A percentile compares a stretch with the other conserved stretches of the same genome.
phyloP scores from a whole-genome alignment of 2,329 filamentous ascomycete genomes.

The Chaetoscypha palmicola region DNA sequence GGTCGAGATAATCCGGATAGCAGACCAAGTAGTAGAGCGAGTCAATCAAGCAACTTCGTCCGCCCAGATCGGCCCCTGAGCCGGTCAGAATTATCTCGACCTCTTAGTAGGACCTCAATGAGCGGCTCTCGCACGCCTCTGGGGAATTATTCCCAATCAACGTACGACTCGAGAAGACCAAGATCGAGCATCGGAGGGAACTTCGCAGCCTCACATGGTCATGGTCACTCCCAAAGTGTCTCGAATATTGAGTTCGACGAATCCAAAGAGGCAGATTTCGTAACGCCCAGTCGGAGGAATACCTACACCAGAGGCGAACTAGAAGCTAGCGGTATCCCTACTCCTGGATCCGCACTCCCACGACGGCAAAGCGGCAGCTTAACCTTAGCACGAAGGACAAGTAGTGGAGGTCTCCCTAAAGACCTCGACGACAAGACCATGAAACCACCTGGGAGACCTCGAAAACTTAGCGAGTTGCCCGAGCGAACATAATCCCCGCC shows the following conservation, averaged over 20 bases:
- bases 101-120: slow-evolving; percentile 28
- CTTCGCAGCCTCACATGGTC: slow-evolving; percentile 25
- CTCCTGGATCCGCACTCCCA: slow-evolving; percentile 38
- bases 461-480: slow-evolving; percentile 43
- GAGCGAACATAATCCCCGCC: slow-evolving; percentile 44
- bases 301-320: slow-evolving; percentile 36
- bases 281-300: slow-evolving; percentile 40
- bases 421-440: slow-evolving; percentile 22
- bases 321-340: slow-evolving; percentile 42
- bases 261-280: slow-evolving; percentile 25
- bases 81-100: slow-evolving; percentile 27
- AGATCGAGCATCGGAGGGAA: slow-evolving; percentile 29
- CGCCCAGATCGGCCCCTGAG: slow-evolving; percentile 27
- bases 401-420: slow-evolving; percentile 22
- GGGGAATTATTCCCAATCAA: slow-evolving; percentile 30
- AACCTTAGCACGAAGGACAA: slow-evolving; percentile 21
- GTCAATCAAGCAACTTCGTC: slow-evolving; percentile 22
- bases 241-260: slow-evolving; percentile 29
- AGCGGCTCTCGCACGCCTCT: slow-evolving; percentile 30
- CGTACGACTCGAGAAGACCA: slow-evolving; percentile 27
- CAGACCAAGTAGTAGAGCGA: slow-evolving; percentile 28
- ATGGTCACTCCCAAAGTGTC: slow-evolving; percentile 32
- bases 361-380: slow-evolving; percentile 44
- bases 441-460: slow-evolving; percentile 29
- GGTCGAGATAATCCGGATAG: slow-evolving; percentile 31